These are phyloP conservation scores for Trifolium subterraneum DNA, from an alignment of 306 rosid genomes.

Conservation along the genomic window DNA sequence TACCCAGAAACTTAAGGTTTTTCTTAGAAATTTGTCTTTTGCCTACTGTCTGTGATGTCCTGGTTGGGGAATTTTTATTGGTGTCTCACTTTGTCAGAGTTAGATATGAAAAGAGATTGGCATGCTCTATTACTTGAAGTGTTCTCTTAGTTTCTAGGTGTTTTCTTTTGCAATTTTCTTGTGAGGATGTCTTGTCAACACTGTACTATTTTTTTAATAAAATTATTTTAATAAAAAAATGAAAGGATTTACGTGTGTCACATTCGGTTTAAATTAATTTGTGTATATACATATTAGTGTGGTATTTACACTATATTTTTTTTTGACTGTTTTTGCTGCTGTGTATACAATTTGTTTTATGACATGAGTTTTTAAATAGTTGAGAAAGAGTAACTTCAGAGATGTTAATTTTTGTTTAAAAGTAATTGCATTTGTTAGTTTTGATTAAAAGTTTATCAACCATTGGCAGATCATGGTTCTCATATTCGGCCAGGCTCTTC, in stretches of 20 bases:
- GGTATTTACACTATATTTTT: conserved; percentile 1
- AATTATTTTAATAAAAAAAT: neutral
- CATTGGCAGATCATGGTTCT: conserved; percentile 57
- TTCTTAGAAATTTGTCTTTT: neutral
- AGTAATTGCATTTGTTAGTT: conserved; percentile 15
- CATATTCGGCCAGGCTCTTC: conserved; percentile 62
- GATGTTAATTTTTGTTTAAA: conserved; percentile 4
- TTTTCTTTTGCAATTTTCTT: neutral
- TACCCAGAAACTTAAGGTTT: neutral
- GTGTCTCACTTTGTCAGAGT: neutral
- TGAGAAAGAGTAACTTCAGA: conserved; percentile 13
- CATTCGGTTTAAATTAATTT: conserved; percentile 20
- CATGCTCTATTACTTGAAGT: neutral
- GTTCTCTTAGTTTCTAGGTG: conserved; percentile 12
- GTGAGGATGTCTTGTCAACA: conserved; percentile 9
- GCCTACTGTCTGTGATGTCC: neutral
- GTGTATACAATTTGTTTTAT: neutral
- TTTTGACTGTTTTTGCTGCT: neutral
- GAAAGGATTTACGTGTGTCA: neutral
- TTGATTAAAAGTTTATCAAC: conserved; percentile 38
- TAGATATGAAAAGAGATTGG: conserved; percentile 8
- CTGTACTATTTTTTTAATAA: neutral
- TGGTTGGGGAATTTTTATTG: neutral
- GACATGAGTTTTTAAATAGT: neutral
- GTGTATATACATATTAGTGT: neutral